Evolutionary conservation across 495 filamentous ascomycete species (phyloP).

Genomic region (Aspergillus steynii): DNA sequence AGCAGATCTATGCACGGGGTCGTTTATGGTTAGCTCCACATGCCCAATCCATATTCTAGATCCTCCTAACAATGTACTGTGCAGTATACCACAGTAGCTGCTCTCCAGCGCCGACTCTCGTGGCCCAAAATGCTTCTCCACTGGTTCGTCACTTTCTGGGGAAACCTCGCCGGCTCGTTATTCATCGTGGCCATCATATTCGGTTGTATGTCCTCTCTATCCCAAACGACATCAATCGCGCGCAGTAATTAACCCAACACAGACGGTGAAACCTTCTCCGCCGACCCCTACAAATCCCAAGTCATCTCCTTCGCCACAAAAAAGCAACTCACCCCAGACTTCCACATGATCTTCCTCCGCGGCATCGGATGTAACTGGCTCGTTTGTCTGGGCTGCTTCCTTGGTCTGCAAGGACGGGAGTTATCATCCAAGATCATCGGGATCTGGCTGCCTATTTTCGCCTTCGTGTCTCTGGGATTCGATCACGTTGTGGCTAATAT

Average conservation of each 20-base stretch:
- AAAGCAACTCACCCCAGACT: constrained; percentile 57
- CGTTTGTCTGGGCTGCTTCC: constrained; percentile 59
- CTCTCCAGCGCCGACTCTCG: constrained; percentile 51
- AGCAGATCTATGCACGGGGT: constrained; percentile 59
- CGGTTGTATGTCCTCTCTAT: constrained; percentile 45
- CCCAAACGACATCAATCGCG: constrained; percentile 2
- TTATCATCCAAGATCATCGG: constrained; percentile 56
- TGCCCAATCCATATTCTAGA: no score
- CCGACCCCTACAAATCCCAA: constrained; percentile 49
- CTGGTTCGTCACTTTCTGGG: constrained; percentile 59
- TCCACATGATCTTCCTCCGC: constrained; percentile 60
- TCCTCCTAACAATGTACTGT: background rate
- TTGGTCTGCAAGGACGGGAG: constrained; percentile 57
- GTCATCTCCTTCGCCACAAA: constrained; percentile 52
- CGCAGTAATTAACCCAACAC: background rate
- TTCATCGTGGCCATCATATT: constrained; percentile 60
- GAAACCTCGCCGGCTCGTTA: constrained; percentile 59
- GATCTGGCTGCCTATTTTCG: constrained; percentile 66
- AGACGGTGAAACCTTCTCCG: constrained; percentile 59
- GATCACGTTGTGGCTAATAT: constrained; percentile 68
- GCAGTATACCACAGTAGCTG: constrained; percentile 56
- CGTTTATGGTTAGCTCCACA: constrained; percentile 49
- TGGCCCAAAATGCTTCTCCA: constrained; percentile 51
- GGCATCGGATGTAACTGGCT: constrained; percentile 67
- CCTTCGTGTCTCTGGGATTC: constrained; percentile 58